Evolutionary conservation across 2,329 filamentous ascomycete genomes (phyloP).

Genomic region (Nannizziopsis barbatae): DNA sequence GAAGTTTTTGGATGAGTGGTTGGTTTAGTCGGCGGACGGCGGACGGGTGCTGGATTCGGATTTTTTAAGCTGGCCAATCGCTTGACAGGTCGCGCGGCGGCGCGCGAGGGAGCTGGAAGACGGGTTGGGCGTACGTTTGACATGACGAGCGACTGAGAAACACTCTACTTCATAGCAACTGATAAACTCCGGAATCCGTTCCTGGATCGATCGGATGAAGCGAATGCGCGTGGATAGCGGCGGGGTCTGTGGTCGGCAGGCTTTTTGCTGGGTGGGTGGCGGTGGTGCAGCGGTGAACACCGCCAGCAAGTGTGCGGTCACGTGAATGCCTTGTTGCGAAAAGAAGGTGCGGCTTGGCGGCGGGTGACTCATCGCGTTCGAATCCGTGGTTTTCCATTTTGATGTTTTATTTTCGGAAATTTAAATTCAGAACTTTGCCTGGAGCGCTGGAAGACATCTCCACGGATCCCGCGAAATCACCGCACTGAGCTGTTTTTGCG

Average conservation of each 20-base stretch:
- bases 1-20: constrained; percentile 27
- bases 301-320: neutral
- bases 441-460: neutral
- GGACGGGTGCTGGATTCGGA: constrained; percentile 29
- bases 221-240: constrained; percentile 13
- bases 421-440: neutral
- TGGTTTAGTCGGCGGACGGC: constrained; percentile 23
- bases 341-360: constrained; percentile 1
- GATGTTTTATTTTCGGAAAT: neutral
- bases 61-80: constrained; percentile 33
- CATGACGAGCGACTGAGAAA: constrained; percentile 6
- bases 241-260: neutral
- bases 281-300: constrained; percentile 12
- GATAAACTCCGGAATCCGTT: neutral
- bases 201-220: neutral
- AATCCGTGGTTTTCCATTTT: neutral
- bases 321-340: neutral
- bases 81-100: constrained; percentile 26
- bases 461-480: too few relatives aligned
- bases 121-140: constrained; percentile 14
- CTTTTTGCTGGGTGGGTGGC: neutral
- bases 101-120: constrained; percentile 20
- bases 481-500: too few relatives aligned
- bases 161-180: neutral
- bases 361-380: constrained; percentile 2